Base-by-base conservation (phyloP, 345 rosid genomes). In the Mangifera indica region DNA sequence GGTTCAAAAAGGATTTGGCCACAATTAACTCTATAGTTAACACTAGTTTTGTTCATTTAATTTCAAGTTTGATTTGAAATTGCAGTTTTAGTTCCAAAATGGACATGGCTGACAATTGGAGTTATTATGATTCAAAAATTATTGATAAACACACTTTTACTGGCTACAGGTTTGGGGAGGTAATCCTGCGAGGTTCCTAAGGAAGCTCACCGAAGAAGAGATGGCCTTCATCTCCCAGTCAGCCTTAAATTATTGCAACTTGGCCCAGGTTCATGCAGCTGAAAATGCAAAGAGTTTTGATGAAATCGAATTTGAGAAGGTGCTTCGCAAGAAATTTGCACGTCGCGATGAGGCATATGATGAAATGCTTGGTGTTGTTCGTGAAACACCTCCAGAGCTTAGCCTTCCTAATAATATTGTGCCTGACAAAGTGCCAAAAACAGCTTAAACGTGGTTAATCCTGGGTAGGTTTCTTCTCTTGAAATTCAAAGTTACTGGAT, bases 131-230 rank as follows among this genome's bases (percentile, higher is more conserved):
- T 44, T 63, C 21, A 29, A 59, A 26, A 21, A 21, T 67, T 46
- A n/a, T 54, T 60, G 53, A 64, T 37, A n/a, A 44, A n/a, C 37
- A 11, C 49, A 53, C 5, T 70, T 63, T 34, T 67, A n/a, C 3
- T n/a, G 17, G 63, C 45, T 66, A 60, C 81, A 90, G 98, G 89
- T 93, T 20, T 93, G 97, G 98, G 98, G 93, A 79, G 98, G 98
- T 29, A 93, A 86, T 76, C 98, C 98, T 26, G 98, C 97, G 55
- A 85, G 63, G 81, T 90, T 93, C 77, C 65, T 90, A 74, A 84
- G 98, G 75, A 90, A 90, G 83, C 86, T 93, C 56, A 86, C 93
- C 2, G 97, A 93, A 70, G 91, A 86, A 80, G 98, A 93, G 85
- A 82, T 79, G 79, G 85, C 87, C 58, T 90, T 93, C 73, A 87